phyloP scores from a whole-genome alignment of 805 yeast genomes.

The Candida patagonica region DNA sequence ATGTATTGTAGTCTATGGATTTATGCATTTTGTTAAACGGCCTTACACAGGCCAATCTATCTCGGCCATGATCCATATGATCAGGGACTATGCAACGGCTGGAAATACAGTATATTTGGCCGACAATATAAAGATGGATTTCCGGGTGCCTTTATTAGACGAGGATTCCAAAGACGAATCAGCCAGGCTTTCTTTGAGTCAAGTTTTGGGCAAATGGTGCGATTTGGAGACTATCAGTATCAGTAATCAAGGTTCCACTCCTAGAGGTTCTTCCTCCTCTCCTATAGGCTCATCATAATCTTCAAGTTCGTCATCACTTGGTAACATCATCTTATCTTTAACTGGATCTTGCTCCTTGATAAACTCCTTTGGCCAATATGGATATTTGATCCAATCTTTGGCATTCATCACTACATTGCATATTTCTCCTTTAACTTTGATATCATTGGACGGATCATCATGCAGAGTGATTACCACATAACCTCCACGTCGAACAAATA shows the following conservation, averaged over 20 bases:
- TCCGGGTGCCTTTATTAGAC: not conserved
- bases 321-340: constrained; percentile 15
- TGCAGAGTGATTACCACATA: constrained; percentile 22
- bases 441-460: constrained; percentile 8
- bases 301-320: constrained; percentile 21
- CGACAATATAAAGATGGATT: not conserved
- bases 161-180: not conserved
- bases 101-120: constrained; percentile 1
- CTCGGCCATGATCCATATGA: not conserved
- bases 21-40: constrained; percentile 4
- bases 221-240: too few relatives aligned
- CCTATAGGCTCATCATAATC: constrained; percentile 12
- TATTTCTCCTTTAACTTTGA: constrained; percentile 27
- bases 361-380: constrained; percentile 28
- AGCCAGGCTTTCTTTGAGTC: not conserved
- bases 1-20: not conserved
- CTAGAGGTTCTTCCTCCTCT: constrained; percentile 13
- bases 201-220: constrained; percentile 2
- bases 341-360: constrained; percentile 7
- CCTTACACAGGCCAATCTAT: constrained; percentile 3
- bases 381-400: constrained; percentile 26
- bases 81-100: constrained; percentile 1
- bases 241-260: constrained; percentile 1
- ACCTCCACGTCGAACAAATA: constrained; percentile 30
- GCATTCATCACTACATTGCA: constrained; percentile 26